phyloP scores from a whole-genome alignment of 2,329 filamentous ascomycete species.

The Sclerotinia glacialis region DNA sequence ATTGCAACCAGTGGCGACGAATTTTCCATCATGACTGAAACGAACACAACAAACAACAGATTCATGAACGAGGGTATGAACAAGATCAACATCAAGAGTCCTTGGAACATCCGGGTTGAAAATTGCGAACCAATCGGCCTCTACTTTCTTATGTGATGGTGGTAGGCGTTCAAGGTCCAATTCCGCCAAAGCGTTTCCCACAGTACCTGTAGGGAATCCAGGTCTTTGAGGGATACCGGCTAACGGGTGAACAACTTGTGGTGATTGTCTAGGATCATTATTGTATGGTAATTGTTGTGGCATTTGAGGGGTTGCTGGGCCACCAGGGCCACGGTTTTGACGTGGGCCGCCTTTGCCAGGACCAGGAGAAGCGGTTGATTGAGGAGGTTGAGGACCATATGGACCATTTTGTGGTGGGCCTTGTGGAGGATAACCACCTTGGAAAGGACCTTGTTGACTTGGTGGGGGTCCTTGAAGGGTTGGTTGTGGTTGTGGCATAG shows the following conservation, averaged over 20 bases:
- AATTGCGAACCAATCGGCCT: constrained; percentile 91
- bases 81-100: constrained; percentile 85
- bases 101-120: constrained; percentile 93
- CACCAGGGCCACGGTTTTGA: constrained; percentile 62
- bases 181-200: constrained; percentile 74
- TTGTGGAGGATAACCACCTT: constrained; percentile 51
- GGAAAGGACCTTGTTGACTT: constrained; percentile 66
- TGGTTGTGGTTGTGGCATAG: constrained; percentile 62
- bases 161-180: constrained; percentile 84
- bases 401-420: constrained; percentile 55
- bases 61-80: constrained; percentile 89
- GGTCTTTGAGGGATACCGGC: constrained; percentile 52
- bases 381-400: constrained; percentile 79
- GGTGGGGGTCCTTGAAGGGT: constrained; percentile 49
- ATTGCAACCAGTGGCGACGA: constrained; percentile 95
- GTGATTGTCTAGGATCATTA: constrained; percentile 76
- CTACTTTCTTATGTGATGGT: constrained; percentile 82
- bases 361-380: constrained; percentile 82
- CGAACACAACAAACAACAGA: constrained; percentile 98
- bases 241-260: constrained; percentile 83
- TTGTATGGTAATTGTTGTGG: constrained; percentile 84
- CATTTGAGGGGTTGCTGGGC: constrained; percentile 88
- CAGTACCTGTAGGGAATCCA: constrained; percentile 44
- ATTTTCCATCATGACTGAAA: constrained; percentile 94
- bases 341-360: constrained; percentile 64